A percentile compares a stretch with the other conserved stretches of the same genome.
Evolutionary conservation across 2,329 filamentous ascomycete genomes (phyloP).

Genomic region (Claviceps fusiformis): DNA sequence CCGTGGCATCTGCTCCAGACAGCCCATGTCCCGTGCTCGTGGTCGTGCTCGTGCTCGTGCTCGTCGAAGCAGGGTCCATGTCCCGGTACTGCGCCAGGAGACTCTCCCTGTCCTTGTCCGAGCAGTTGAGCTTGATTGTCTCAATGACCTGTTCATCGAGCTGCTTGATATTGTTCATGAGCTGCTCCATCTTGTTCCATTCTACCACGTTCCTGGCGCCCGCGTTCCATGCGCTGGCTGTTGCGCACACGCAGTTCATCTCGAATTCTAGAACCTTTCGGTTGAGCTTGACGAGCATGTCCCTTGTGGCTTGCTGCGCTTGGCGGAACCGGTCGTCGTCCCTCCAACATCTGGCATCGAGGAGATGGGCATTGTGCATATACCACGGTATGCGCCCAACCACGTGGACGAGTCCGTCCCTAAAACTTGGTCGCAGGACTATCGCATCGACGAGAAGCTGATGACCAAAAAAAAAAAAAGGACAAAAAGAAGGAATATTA

Average conservation of each 20-base stretch:
- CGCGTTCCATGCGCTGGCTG: constrained; percentile 23
- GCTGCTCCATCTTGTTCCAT: constrained; percentile 17
- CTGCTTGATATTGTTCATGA: constrained; percentile 15
- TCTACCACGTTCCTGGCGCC: constrained; percentile 23
- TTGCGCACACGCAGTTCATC: constrained; percentile 26
- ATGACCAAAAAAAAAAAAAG: neutral
- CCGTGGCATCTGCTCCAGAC: neutral
- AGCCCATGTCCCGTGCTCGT: neutral
- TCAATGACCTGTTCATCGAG: constrained; percentile 14
- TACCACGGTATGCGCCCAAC: constrained; percentile 21
- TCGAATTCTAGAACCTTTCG: constrained; percentile 23
- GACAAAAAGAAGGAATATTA: neutral
- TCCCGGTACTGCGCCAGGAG: constrained; percentile 9
- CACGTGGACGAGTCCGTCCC: constrained; percentile 18
- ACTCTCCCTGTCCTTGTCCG: constrained; percentile 6
- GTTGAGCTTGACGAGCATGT: constrained; percentile 16
- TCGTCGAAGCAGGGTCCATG: constrained; percentile 1
- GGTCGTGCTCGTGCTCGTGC: too few relatives aligned
- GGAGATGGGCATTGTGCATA: constrained; percentile 17
- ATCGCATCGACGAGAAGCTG: constrained; percentile 24
- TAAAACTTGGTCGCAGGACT: constrained; percentile 17
- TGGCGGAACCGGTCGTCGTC: constrained; percentile 11
- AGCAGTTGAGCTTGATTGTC: constrained; percentile 12
- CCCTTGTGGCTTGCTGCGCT: constrained; percentile 10
- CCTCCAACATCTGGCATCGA: constrained; percentile 12